Percentiles rank a stretch among this genome's conserved stretches.
Conservation (phyloP, 2,329 filamentous ascomycete species). For the Aspergillus aculeatus region DNA sequence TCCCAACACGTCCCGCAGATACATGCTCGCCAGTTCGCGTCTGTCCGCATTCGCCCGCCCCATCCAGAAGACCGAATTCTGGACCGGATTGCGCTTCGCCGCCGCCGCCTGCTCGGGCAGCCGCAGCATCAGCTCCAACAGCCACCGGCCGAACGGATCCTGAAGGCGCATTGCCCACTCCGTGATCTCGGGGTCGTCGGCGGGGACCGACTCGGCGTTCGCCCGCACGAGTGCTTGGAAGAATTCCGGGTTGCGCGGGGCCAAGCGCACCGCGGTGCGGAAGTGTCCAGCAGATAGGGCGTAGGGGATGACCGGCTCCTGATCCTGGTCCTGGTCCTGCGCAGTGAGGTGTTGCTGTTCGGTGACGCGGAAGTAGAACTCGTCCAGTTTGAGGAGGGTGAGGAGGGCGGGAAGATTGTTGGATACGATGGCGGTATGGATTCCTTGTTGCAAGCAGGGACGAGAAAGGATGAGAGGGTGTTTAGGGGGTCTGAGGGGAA, state of each 20-base stretch:
- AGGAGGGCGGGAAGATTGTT: slow-evolving; percentile 32
- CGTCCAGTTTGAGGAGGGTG: slow-evolving; percentile 41
- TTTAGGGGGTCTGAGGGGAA: background rate
- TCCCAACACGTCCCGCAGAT: slow-evolving; percentile 27
- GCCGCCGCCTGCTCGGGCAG: slow-evolving; percentile 28
- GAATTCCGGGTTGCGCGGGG: slow-evolving; percentile 25
- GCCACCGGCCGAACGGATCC: slow-evolving; percentile 33
- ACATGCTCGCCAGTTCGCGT: slow-evolving; percentile 20
- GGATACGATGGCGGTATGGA: slow-evolving; percentile 39
- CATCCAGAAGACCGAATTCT: slow-evolving; percentile 27
- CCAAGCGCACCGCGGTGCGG: slow-evolving; percentile 27
- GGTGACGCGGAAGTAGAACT: slow-evolving; percentile 25
- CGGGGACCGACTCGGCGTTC: slow-evolving; percentile 39
- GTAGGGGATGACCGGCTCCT: slow-evolving; percentile 17
- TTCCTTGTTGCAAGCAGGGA: slow-evolving; percentile 38
- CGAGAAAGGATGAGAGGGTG: slow-evolving; percentile 29
- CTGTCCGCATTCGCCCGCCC: slow-evolving; percentile 22
- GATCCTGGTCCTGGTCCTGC: slow-evolving; percentile 1
- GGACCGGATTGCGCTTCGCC: slow-evolving; percentile 12
- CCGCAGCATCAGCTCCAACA: slow-evolving; percentile 36
- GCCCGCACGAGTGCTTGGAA: slow-evolving; percentile 38
- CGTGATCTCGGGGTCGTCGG: slow-evolving; percentile 36
- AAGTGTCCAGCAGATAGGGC: slow-evolving; percentile 36
- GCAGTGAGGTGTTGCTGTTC: background rate
- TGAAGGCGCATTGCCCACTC: slow-evolving; percentile 35